Evolutionary conservation across 208 protist species (phyloP), one percentile per base, ranked within the genome.

Genomic region (Trypanosoma brucei): DNA sequence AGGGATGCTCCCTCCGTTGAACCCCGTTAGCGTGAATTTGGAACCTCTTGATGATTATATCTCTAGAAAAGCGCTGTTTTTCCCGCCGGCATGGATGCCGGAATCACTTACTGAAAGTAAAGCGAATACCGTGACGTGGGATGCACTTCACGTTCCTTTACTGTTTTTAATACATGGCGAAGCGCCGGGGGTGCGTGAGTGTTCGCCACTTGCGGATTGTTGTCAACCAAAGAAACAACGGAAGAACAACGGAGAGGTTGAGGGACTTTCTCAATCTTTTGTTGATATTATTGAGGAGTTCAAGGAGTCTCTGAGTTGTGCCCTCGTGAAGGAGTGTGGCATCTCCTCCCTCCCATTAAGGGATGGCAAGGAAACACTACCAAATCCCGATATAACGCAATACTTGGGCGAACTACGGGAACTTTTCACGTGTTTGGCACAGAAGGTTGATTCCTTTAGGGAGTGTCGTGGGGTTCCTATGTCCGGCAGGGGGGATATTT

Each of bases 131-230:
- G 11, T 9, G n/a, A 5, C 42, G 35, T 73, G 52, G 59, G 31
- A 53, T 37, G 58, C 5, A 38, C 40, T 38, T 14, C 31, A 39
- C 42, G 61, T 67, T n/a, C 68, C 68, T 39, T 44, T 73, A 11
- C 36, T 73, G 14, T 73, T 59, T 58, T 3, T 58, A 0, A 59
- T 73, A 46, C 60, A 67, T n/a, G 55, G 38, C 11, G 55, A 59
- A 22, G 13, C 55, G 3, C 3, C 40, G 7, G 35, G 14, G 11
- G 11, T 46, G 42, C 42, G 42, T 6, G 8, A 46, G 11, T 14
- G 8, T 46, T 6, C 42, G 8, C 42, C 11, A 11, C 11, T 11
- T 46, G 42, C 6, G 11, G 42, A 11, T 11, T 46, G 6, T 46
- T 46, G 8, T 14, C 42, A 46, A 11, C 42, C 6, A 46, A 11